Percentiles rank a stretch among this genome's conserved stretches.
These are phyloP conservation scores for Chalaropsis thielavioides DNA, from an alignment of 2,329 filamentous ascomycete species.

Conservation along the genomic window DNA sequence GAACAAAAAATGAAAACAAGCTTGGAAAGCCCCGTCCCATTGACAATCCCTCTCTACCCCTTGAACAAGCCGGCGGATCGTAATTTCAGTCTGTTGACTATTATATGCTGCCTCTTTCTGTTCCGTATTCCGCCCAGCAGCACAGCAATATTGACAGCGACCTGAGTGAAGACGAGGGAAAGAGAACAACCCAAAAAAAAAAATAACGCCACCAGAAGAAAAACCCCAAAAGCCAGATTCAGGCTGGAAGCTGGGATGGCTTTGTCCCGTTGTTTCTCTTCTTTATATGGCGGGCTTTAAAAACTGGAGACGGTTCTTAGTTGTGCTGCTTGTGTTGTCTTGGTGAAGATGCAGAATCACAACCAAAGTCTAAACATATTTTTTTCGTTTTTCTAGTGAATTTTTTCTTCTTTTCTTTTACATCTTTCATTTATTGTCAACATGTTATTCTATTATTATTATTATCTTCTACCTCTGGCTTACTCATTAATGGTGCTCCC, in stretches of 20 bases:
- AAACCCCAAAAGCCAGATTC: not conserved
- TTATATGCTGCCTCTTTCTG: not conserved
- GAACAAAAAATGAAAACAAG: not conserved
- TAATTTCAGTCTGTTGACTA: not conserved
- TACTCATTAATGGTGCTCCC: not conserved
- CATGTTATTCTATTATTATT: not conserved
- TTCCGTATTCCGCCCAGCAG: not conserved
- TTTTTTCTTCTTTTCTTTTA: not conserved
- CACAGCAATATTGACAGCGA: too few species aligned
- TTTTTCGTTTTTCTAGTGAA: slow-evolving; percentile 2
- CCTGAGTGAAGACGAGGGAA: too few species aligned
- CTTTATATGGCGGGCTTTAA: not conserved
- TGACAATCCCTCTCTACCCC: not conserved
- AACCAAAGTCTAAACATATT: not conserved
- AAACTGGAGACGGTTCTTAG: not conserved
- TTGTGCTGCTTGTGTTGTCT: not conserved
- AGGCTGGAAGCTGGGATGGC: not conserved
- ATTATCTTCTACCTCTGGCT: not conserved
- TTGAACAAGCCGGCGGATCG: not conserved
- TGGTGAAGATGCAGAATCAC: not conserved
- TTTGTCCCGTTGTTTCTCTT: not conserved
- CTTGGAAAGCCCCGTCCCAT: too few species aligned
- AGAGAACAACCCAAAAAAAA: not conserved
- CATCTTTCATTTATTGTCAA: too few species aligned
- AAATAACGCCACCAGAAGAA: not conserved